phyloP scores from a whole-genome alignment of 2,329 filamentous ascomycete genomes.

The Penicillium sp. region DNA sequence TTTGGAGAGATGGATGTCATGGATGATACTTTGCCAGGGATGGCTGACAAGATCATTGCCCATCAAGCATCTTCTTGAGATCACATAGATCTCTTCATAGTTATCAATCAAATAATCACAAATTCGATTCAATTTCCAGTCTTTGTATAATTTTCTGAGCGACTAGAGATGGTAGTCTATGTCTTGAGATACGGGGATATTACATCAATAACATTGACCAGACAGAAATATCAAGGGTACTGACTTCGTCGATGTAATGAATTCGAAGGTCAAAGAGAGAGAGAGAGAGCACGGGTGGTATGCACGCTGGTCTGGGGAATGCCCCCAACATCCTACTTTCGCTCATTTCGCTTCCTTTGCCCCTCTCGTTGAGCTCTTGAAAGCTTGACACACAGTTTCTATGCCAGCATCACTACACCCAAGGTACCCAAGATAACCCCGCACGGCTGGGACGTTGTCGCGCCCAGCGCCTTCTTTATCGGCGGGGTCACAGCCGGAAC shows the following conservation, averaged over 20 bases:
- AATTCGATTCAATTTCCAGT: no score
- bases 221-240: no score
- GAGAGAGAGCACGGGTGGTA: no score
- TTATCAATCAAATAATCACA: no score
- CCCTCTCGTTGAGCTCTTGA: not conserved
- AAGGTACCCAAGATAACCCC: not conserved
- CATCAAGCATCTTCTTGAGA: constrained; percentile 11
- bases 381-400: not conserved
- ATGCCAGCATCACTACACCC: not conserved
- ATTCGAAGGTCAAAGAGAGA: no score
- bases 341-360: not conserved
- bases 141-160: no score
- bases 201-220: no score
- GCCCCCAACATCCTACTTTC: no score
- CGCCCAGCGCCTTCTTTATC: not conserved
- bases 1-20: constrained; percentile 34
- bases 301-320: no score
- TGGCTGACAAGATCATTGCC: constrained; percentile 33
- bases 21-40: constrained; percentile 24
- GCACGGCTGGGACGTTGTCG: not conserved
- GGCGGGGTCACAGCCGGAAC: not conserved
- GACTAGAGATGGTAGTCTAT: no score
- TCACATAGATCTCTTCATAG: not conserved
- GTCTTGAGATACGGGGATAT: no score
- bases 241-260: no score